Base-by-base conservation (phyloP, 371 early-diverging fungal species). In the Rhizopus microsporus region DNA sequence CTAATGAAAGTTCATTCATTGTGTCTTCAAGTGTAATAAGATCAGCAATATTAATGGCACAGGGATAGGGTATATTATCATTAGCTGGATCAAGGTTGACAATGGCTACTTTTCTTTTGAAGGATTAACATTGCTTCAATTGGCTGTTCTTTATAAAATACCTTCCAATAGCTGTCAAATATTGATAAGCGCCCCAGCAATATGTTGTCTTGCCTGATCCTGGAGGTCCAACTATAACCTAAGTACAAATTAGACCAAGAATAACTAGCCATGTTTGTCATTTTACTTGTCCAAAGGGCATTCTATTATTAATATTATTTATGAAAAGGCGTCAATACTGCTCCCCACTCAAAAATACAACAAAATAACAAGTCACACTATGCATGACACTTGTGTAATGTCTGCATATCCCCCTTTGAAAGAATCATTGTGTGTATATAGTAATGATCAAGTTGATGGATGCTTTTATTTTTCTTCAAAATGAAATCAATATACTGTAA, bases 41-140 rank as follows among this genome's bases (percentile, higher is more conserved):
- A 47, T 99, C 98, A 34, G 89, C 76, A 30, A 99, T 90, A 65
- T 99, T 88, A 33, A 96, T 84, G 13, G 88, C 83, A 50, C 93
- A 90, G n/a, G 90, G 78, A 72, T 97, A 96, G 29, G 90, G 91
- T 53, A 93, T 77, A 59, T 79, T 62, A 33, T 96, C 95, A 64
- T 96, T 96, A 15, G 99, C 99, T 10, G 99, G 99, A 78, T 99
- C 99, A 37, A 99, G 82, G 74, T 99, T 99, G 29, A 99, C 90
- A 43, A 99, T 86, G 48, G 89, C 86, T 8, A 89, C 83, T 63
- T 88, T 87, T 68, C 97, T 92, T 62, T 45, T 23, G 9, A 23
- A 29, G 46, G 53, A 31, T 35, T 29, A 39, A 44, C 16, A 9
- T 51, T 56, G 45, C 6, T 23, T 23, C 16, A 31, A 10, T 17